phyloP scores from a whole-genome alignment of 1,139 yeast genomes.

The Suhomyces yuchorum region DNA sequence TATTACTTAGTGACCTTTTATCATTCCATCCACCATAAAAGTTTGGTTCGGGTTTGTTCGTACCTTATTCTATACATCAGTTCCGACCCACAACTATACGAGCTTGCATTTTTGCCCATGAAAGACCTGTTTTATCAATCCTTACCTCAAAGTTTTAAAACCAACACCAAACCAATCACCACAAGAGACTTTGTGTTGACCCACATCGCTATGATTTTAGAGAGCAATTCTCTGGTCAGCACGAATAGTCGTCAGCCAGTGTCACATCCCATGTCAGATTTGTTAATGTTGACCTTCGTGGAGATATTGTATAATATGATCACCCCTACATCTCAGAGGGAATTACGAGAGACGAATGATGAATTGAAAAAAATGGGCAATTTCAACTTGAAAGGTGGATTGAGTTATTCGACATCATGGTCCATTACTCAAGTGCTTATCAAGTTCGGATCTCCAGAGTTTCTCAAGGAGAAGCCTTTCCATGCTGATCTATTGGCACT shows the following conservation, averaged over 20 bases:
- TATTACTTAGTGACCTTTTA: constrained; percentile 58
- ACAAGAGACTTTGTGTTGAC: constrained; percentile 63
- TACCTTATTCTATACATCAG: constrained; percentile 64
- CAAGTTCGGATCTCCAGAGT: constrained; percentile 43
- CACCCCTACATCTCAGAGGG: constrained; percentile 40
- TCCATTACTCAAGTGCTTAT: constrained; percentile 56
- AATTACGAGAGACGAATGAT: constrained; percentile 25
- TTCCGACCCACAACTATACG: constrained; percentile 45
- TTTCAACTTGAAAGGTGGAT: constrained; percentile 43
- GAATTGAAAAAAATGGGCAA: constrained; percentile 33
- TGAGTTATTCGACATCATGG: constrained; percentile 63
- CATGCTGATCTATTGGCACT: constrained; percentile 64
- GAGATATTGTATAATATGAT: constrained; percentile 64
- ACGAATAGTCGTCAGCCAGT: neutral
- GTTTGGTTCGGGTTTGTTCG: constrained; percentile 58
- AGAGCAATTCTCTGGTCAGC: constrained; percentile 13
- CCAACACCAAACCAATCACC: constrained; percentile 42
- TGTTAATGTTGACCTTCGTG: constrained; percentile 49
- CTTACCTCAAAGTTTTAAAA: constrained; percentile 52
- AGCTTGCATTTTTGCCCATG: constrained; percentile 46
- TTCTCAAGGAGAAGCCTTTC: constrained; percentile 44
- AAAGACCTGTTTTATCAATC: constrained; percentile 40
- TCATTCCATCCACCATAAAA: constrained; percentile 34
- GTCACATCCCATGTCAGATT: constrained; percentile 10
- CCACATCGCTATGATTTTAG: constrained; percentile 48